A percentile compares a stretch with the other conserved stretches of the same genome.
Conservation (phyloP, 768 basidiomycete species). For the Trichaptum fuscoviolaceum region DNA sequence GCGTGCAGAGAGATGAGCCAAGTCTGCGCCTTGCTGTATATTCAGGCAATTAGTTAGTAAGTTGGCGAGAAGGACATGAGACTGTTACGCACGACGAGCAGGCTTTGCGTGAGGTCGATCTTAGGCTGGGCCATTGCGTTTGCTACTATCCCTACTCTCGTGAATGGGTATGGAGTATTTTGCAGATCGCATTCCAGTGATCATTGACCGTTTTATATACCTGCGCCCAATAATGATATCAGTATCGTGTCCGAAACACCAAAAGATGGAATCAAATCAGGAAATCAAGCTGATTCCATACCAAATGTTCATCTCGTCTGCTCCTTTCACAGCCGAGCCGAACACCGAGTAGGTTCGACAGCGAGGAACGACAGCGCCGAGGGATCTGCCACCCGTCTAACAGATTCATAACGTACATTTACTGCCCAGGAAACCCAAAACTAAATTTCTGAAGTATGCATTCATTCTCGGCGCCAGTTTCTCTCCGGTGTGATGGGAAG, state of each 20-base stretch:
- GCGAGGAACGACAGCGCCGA: not conserved
- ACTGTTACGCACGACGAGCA: not conserved
- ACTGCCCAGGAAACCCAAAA: not conserved
- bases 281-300: not conserved
- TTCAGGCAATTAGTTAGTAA: not conserved
- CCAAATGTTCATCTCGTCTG: not conserved
- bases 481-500: not conserved
- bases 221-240: not conserved
- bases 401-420: not conserved
- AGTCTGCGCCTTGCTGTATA: conserved; percentile 23
- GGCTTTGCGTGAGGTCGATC: conserved; percentile 1
- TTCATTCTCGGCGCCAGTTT: not conserved
- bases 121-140: not conserved
- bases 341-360: not conserved
- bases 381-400: not conserved
- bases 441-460: not conserved
- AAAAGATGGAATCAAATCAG: not conserved
- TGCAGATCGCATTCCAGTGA: not conserved
- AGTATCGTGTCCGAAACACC: not conserved
- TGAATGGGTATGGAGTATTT: not conserved
- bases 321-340: not conserved
- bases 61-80: not conserved
- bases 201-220: not conserved
- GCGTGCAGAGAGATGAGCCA: conserved; percentile 30
- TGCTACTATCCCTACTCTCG: not conserved